A percentile compares a stretch with the other conserved stretches of the same genome.
These are phyloP conservation scores for Paulownia fortunei DNA, from an alignment of 257 asterid genomes.

Conservation along the genomic window DNA sequence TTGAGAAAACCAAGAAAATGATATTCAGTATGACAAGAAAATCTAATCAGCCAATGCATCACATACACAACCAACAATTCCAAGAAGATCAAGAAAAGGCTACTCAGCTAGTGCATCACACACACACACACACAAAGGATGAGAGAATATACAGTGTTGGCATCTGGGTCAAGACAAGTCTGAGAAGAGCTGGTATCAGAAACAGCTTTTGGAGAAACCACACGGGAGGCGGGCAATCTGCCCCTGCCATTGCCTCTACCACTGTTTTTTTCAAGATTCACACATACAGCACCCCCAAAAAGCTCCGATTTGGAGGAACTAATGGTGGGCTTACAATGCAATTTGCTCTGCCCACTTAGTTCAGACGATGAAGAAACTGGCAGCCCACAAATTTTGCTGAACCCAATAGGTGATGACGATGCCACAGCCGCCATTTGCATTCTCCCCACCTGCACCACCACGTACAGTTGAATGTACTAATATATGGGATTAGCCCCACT, in stretches of 20 bases:
- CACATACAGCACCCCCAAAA: slow-evolving; percentile 40
- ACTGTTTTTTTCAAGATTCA: slow-evolving; percentile 15
- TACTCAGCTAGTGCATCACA: neutral
- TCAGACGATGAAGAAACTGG: slow-evolving; percentile 37
- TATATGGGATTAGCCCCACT: neutral
- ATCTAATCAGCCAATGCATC: neutral
- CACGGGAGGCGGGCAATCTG: slow-evolving; percentile 36
- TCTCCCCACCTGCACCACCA: neutral
- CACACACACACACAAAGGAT: neutral
- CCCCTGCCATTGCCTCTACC: slow-evolving; percentile 18
- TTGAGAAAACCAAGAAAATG: neutral
- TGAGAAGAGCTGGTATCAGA: slow-evolving; percentile 61
- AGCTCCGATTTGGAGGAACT: slow-evolving; percentile 53
- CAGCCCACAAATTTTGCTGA: slow-evolving; percentile 34
- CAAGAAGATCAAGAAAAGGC: neutral
- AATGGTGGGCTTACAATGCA: slow-evolving; percentile 37
- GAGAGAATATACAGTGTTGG: slow-evolving; percentile 49
- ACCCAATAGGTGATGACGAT: slow-evolving; percentile 49
- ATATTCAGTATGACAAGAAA: neutral
- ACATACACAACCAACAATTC: neutral
- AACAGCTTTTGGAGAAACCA: slow-evolving; percentile 68
- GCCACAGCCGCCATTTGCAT: slow-evolving; percentile 54
- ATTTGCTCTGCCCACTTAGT: slow-evolving; percentile 11
- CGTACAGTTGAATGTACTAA: neutral
- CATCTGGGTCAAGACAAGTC: slow-evolving; percentile 74